Percentiles rank a stretch among this genome's conserved stretches.
phyloP scores from a whole-genome alignment of 2,329 filamentous ascomycete genomes.

The Penicillium corylophilum region DNA sequence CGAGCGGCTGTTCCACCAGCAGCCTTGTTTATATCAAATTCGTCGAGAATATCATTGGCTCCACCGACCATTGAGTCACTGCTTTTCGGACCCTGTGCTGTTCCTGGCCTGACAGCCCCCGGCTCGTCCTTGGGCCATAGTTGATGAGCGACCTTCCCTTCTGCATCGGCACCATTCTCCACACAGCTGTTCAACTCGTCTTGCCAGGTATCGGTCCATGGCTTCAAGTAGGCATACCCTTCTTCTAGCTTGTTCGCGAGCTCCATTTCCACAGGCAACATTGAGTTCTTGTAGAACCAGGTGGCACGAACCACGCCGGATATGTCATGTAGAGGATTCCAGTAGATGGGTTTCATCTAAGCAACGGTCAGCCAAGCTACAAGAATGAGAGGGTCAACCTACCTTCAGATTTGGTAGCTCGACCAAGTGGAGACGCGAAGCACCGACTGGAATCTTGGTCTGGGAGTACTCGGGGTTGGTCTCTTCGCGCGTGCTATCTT shows the following conservation, averaged over 20 bases:
- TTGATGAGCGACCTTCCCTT: slow-evolving; percentile 83
- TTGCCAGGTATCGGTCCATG: slow-evolving; percentile 88
- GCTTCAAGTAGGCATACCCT: slow-evolving; percentile 82
- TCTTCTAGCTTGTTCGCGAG: slow-evolving; percentile 90
- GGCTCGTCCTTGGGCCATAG: slow-evolving; percentile 68
- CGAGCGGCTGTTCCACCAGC: slow-evolving; percentile 41
- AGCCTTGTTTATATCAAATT: slow-evolving; percentile 41
- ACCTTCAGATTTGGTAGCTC: slow-evolving; percentile 68
- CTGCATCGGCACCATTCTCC: slow-evolving; percentile 83
- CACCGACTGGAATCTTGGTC: slow-evolving; percentile 74
- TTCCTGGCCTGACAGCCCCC: slow-evolving; percentile 34
- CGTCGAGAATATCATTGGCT: neutral
- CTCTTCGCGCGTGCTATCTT: slow-evolving; percentile 12
- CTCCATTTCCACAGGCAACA: slow-evolving; percentile 80
- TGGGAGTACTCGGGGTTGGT: slow-evolving; percentile 33
- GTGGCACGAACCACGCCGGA: slow-evolving; percentile 80
- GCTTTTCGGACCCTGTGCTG: slow-evolving; percentile 39
- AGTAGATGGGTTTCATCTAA: slow-evolving; percentile 95
- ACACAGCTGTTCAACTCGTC: slow-evolving; percentile 89
- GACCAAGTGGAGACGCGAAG: slow-evolving; percentile 87
- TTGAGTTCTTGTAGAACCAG: slow-evolving; percentile 97
- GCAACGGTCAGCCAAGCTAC: slow-evolving; percentile 2
- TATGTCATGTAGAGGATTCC: slow-evolving; percentile 89
- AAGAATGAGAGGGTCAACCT: neutral
- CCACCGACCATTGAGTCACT: slow-evolving; percentile 22